Evolutionary conservation across 495 filamentous ascomycete genomes (phyloP).

Genomic region (Lichenothelia convexa): DNA sequence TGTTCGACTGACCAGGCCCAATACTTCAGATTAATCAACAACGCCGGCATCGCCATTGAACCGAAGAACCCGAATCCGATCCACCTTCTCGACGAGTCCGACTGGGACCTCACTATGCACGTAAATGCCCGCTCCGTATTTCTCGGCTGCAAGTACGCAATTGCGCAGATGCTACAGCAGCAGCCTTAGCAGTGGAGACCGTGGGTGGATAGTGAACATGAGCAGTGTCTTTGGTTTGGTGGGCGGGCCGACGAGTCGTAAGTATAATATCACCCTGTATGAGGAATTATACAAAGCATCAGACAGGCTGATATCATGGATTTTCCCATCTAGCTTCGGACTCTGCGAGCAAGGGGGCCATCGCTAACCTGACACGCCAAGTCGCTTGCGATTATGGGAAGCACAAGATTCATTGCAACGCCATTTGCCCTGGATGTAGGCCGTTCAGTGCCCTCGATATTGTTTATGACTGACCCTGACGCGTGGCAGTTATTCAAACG

Average conservation of each 20-base stretch:
- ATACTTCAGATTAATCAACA: slow-evolving; percentile 27
- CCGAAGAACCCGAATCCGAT: slow-evolving; percentile 12
- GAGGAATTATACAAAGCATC: background rate
- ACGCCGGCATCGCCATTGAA: slow-evolving; percentile 28
- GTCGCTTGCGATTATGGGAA: slow-evolving; percentile 32
- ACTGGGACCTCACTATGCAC: slow-evolving; percentile 5
- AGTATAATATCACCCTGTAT: slow-evolving; percentile 1
- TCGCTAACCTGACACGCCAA: slow-evolving; percentile 28
- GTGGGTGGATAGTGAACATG: slow-evolving; percentile 41
- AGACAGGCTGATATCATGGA: background rate
- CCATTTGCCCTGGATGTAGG: slow-evolving; percentile 36
- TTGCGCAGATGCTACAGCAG: slow-evolving; percentile 33
- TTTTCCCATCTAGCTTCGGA: slow-evolving; percentile 22
- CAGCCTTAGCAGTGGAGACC: slow-evolving; percentile 23
- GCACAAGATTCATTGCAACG: slow-evolving; percentile 34
- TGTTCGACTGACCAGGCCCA: no score
- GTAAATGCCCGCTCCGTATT: slow-evolving; percentile 15
- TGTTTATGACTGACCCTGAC: no score
- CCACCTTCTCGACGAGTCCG: slow-evolving; percentile 21
- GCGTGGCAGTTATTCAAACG: no score
- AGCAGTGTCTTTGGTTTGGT: slow-evolving; percentile 28
- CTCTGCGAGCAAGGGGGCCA: slow-evolving; percentile 32
- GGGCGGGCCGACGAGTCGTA: no score
- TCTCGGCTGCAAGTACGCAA: slow-evolving; percentile 30
- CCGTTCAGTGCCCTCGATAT: no score